Evolutionary conservation across 192 early-diverging fungal genomes (phyloP).

Genomic region (Chytriomyces sp.): DNA sequence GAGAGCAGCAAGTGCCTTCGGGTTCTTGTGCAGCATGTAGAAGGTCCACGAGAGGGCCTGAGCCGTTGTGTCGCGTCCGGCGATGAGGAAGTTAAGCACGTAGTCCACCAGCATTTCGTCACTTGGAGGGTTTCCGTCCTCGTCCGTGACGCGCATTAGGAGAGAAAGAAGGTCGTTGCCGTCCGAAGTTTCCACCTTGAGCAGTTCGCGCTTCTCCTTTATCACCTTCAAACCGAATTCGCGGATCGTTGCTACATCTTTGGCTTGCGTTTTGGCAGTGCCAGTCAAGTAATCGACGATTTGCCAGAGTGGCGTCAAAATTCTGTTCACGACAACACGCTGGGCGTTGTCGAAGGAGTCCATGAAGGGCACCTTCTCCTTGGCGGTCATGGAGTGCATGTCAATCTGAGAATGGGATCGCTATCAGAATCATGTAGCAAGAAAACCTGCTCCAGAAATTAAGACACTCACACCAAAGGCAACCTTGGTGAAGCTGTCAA

Average conservation of each 20-base stretch:
- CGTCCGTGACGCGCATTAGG: conserved; percentile 32
- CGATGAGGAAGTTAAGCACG: conserved; percentile 46
- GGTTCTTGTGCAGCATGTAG: conserved; percentile 42
- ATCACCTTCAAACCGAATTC: not conserved
- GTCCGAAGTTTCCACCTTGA: not conserved
- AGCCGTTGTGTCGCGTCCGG: conserved; percentile 60
- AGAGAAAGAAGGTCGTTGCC: conserved; percentile 36
- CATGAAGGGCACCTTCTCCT: conserved; percentile 38
- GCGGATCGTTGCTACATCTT: conserved; percentile 8
- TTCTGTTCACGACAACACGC: conserved; percentile 3
- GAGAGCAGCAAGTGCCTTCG: conserved; percentile 24
- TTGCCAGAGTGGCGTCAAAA: conserved; percentile 32
- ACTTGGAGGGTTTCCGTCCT: conserved; percentile 7
- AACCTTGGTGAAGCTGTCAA: conserved; percentile 40
- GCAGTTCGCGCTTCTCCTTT: not conserved
- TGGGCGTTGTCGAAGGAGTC: conserved; percentile 35
- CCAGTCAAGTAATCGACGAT: conserved; percentile 18
- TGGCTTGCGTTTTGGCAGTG: not conserved
- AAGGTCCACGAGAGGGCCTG: conserved; percentile 59
- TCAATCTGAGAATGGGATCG: conserved; percentile 9
- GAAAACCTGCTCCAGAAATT: not conserved
- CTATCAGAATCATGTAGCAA: not conserved
- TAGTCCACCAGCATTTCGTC: conserved; percentile 37
- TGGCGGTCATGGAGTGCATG: not conserved
- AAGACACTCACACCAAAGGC: conserved; percentile 34